These are phyloP conservation scores for Westerdykella sp. DNA, from an alignment of 2,329 filamentous ascomycete genomes.

Conservation along the genomic window DNA sequence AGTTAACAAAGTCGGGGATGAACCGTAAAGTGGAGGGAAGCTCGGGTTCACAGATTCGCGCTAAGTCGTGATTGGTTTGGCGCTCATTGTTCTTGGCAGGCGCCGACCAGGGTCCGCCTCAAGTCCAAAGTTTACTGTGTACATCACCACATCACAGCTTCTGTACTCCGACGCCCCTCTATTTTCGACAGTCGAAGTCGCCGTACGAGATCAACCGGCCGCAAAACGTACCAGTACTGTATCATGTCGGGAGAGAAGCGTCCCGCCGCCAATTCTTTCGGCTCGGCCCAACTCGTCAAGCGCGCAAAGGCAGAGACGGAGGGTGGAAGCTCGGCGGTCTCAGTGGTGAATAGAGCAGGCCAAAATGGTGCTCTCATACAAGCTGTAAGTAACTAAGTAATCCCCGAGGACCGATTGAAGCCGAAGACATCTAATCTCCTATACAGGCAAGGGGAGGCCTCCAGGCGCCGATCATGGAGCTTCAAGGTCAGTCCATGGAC, in stretches of 20 bases:
- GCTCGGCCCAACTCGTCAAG: constrained; percentile 77
- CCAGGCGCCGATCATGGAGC: constrained; percentile 88
- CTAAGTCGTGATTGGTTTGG: neutral
- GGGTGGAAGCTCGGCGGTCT: constrained; percentile 49
- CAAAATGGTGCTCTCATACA: constrained; percentile 60
- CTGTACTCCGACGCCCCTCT: neutral
- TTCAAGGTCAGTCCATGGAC: constrained; percentile 44
- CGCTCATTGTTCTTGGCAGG: neutral
- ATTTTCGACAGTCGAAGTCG: too few species aligned
- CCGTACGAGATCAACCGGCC: neutral
- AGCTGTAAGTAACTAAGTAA: constrained; percentile 53
- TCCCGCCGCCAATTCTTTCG: constrained; percentile 77
- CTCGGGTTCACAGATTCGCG: too few species aligned
- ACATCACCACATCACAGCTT: neutral
- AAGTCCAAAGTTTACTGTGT: too few species aligned
- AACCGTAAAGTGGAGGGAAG: neutral
- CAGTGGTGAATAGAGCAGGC: constrained; percentile 51
- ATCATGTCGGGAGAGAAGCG: constrained; percentile 87
- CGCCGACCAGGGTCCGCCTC: neutral
- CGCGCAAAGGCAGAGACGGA: constrained; percentile 68
- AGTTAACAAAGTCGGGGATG: constrained; percentile 4
- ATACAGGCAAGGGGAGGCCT: constrained; percentile 40
- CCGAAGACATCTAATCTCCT: constrained; percentile 22
- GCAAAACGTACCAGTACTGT: neutral
- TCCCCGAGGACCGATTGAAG: constrained; percentile 29